Percentiles rank a stretch among this genome's conserved stretches.
Evolutionary conservation across 192 early-diverging fungal genomes (phyloP).

Genomic region (Umbelopsis sp.): DNA sequence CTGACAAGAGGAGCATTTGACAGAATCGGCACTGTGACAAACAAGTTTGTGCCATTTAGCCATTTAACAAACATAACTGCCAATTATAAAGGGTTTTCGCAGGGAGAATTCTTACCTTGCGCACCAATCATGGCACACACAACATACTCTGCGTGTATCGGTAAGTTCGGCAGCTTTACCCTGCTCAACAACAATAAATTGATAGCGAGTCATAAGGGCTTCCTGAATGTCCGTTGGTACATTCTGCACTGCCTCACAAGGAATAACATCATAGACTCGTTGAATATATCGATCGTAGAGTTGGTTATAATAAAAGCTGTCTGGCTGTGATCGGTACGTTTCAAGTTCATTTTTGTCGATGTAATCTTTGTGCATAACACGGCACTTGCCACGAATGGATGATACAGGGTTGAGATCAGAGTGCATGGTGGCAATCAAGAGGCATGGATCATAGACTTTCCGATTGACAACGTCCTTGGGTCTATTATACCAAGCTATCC

Average conservation of each 20-base stretch:
- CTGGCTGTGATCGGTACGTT: constrained; percentile 56
- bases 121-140: constrained; percentile 75
- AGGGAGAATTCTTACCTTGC: constrained; percentile 48
- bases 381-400: constrained; percentile 82
- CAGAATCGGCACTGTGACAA: constrained; percentile 53
- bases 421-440: constrained; percentile 87
- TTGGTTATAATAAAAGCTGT: constrained; percentile 87
- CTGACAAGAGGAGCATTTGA: constrained; percentile 80
- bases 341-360: constrained; percentile 61
- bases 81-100: constrained; percentile 12
- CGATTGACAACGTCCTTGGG: constrained; percentile 73
- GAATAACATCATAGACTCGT: constrained; percentile 86
- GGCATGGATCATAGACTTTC: constrained; percentile 68
- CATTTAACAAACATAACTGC: background rate
- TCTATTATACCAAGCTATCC: constrained; percentile 77
- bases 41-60: background rate
- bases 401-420: constrained; percentile 82
- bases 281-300: constrained; percentile 91
- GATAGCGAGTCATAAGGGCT: constrained; percentile 68
- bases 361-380: constrained; percentile 67
- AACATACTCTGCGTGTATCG: constrained; percentile 68
- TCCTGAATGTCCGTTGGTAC: constrained; percentile 73
- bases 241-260: constrained; percentile 76
- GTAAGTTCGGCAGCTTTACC: constrained; percentile 80
- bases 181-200: constrained; percentile 85